Evolutionary conservation across 2,329 filamentous ascomycete species (phyloP).

Genomic region (Tolypocladium inflatum): DNA sequence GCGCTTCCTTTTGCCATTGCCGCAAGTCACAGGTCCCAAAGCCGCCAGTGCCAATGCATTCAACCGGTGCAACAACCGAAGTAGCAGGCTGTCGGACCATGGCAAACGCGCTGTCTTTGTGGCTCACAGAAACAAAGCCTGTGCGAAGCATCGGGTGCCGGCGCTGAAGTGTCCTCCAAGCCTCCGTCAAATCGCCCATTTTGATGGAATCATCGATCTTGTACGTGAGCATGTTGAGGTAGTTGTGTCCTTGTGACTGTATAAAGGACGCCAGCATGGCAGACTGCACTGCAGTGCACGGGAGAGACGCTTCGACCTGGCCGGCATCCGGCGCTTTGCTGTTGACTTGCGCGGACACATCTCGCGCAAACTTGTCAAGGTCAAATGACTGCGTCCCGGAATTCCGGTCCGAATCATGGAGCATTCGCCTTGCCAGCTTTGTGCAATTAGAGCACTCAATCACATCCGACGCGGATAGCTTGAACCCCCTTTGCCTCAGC

Average conservation of each 20-base stretch:
- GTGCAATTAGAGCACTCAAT: constrained; percentile 50
- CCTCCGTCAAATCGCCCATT: constrained; percentile 32
- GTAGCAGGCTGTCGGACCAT: constrained; percentile 55
- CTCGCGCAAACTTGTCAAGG: constrained; percentile 26
- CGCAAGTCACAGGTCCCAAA: constrained; percentile 16
- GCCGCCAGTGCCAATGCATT: background rate
- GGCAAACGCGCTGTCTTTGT: constrained; percentile 53
- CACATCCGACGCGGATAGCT: constrained; percentile 61
- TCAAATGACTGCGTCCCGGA: constrained; percentile 20
- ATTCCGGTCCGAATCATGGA: constrained; percentile 6
- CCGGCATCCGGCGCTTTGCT: constrained; percentile 8
- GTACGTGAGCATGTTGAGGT: constrained; percentile 65
- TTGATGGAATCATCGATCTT: constrained; percentile 31
- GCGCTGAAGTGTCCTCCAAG: constrained; percentile 48
- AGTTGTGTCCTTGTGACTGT: constrained; percentile 55
- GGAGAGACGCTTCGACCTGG: constrained; percentile 50
- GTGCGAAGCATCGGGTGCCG: constrained; percentile 66
- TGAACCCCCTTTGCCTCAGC: constrained; percentile 50
- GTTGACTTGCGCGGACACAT: constrained; percentile 19
- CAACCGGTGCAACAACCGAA: constrained; percentile 7
- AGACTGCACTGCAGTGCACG: constrained; percentile 71
- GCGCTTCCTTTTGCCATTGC: constrained; percentile 26
- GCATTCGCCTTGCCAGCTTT: constrained; percentile 22
- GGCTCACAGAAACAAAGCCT: constrained; percentile 57
- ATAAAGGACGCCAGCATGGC: constrained; percentile 72